These are phyloP conservation scores for Diaporthe capsici DNA, from an alignment of 2,329 filamentous ascomycete species.

Conservation along the genomic window DNA sequence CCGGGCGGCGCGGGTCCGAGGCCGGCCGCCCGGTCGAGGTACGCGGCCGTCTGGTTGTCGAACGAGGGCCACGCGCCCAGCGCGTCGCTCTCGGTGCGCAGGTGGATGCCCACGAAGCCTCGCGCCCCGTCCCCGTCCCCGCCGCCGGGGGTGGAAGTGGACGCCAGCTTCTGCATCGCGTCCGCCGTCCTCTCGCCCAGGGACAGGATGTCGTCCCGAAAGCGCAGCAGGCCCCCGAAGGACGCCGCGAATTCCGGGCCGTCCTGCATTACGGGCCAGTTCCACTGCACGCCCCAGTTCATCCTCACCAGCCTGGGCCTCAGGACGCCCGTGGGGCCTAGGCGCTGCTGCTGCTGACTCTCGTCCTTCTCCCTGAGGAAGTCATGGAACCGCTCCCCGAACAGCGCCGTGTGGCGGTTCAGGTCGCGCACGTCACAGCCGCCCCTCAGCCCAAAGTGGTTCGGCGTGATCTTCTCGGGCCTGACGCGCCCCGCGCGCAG, in stretches of 20 bases:
- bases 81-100: slow-evolving; percentile 63
- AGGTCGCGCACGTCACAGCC: slow-evolving; percentile 57
- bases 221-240: slow-evolving; percentile 58
- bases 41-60: slow-evolving; percentile 56
- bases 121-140: slow-evolving; percentile 23
- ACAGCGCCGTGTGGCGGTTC: slow-evolving; percentile 57
- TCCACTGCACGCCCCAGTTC: slow-evolving; percentile 61
- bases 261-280: slow-evolving; percentile 62
- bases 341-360: slow-evolving; percentile 44
- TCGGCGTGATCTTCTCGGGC: slow-evolving; percentile 58
- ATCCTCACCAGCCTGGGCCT: slow-evolving; percentile 57
- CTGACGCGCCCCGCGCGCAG: slow-evolving; percentile 46
- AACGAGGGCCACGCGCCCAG: slow-evolving; percentile 62
- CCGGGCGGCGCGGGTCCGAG: slow-evolving; percentile 42
- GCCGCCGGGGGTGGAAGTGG: not conserved
- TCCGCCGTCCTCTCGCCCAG: slow-evolving; percentile 54
- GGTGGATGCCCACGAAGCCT: slow-evolving; percentile 58
- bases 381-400: slow-evolving; percentile 52
- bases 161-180: slow-evolving; percentile 53
- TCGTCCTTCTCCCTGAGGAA: slow-evolving; percentile 48
- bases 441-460: slow-evolving; percentile 55
- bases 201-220: slow-evolving; percentile 58
- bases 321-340: slow-evolving; percentile 41
- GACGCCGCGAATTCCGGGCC: slow-evolving; percentile 62
- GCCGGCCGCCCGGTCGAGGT: slow-evolving; percentile 52